Percentiles rank a stretch among this genome's conserved stretches.
phyloP scores from a whole-genome alignment of 257 asterid genomes.

The Plantago elongata region DNA sequence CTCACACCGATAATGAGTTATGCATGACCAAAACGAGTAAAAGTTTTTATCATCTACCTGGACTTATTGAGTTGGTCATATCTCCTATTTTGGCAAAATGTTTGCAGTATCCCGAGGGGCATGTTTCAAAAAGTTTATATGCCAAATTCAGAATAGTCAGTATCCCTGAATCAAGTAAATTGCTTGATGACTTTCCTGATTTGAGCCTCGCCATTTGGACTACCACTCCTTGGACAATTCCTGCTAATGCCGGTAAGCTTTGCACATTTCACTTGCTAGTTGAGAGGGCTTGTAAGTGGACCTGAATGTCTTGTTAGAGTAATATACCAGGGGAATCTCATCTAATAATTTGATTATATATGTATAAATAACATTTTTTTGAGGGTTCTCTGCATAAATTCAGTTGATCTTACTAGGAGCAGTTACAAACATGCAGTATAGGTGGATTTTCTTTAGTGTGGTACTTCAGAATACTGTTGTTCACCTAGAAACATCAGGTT shows the following conservation, averaged over 20 bases:
- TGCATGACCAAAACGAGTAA: slow-evolving; percentile 1
- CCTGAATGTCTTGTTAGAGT: slow-evolving; percentile 10
- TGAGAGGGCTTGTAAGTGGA: slow-evolving; percentile 13
- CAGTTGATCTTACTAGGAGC: too few species aligned
- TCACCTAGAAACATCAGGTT: neutral
- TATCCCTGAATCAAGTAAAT: slow-evolving; percentile 45
- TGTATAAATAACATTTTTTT: too few species aligned
- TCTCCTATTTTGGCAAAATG: slow-evolving; percentile 18
- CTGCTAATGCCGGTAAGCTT: slow-evolving; percentile 87
- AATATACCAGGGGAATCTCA: slow-evolving; percentile 1
- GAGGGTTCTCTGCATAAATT: too few species aligned
- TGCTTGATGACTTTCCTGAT: slow-evolving; percentile 63
- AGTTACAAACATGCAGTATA: too few species aligned
- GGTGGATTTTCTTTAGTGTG: too few species aligned
- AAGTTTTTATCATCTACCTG: slow-evolving; percentile 14
- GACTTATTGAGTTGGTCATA: slow-evolving; percentile 16
- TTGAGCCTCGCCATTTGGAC: slow-evolving; percentile 93
- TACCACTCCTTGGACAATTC: slow-evolving; percentile 98
- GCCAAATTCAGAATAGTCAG: slow-evolving; percentile 65
- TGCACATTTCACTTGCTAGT: slow-evolving; percentile 11
- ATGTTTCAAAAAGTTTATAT: slow-evolving; percentile 86
- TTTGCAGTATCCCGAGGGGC: slow-evolving; percentile 95
- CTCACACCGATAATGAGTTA: slow-evolving; percentile 10
- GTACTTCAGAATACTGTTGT: too few species aligned
- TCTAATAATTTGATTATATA: neutral